These are phyloP conservation scores for Cryptococcus wingfieldii DNA, from an alignment of 1,284 basidiomycete genomes.

Conservation along the genomic window DNA sequence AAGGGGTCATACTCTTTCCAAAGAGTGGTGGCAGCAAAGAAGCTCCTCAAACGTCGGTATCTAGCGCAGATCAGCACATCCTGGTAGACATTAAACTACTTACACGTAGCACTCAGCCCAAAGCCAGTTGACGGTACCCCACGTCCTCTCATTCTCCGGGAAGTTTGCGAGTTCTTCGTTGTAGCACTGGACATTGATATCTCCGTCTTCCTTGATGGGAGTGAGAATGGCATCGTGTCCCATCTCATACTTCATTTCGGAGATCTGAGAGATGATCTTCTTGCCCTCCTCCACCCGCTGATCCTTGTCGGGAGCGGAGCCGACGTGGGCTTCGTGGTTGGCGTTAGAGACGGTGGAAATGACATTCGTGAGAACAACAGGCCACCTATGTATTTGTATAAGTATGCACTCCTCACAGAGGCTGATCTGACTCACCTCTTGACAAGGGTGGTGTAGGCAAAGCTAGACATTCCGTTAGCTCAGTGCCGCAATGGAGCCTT, in stretches of 20 bases:
- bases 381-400: constrained; percentile 62
- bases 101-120: constrained; percentile 74
- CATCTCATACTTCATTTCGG: constrained; percentile 86
- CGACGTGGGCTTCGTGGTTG: constrained; percentile 55
- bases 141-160: constrained; percentile 60
- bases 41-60: constrained; percentile 76
- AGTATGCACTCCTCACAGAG: constrained; percentile 40
- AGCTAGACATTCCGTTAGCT: constrained; percentile 45
- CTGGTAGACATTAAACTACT: constrained; percentile 22
- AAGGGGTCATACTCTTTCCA: constrained; percentile 87
- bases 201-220: constrained; percentile 66
- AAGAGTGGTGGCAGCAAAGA: constrained; percentile 64
- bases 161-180: constrained; percentile 65
- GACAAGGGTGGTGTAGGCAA: constrained; percentile 39
- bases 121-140: constrained; percentile 91
- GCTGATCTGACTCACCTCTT: constrained; percentile 22
- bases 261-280: constrained; percentile 69
- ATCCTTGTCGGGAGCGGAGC: constrained; percentile 12
- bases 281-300: constrained; percentile 63
- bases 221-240: constrained; percentile 72
- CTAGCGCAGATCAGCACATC: constrained; percentile 47
- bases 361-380: constrained; percentile 75
- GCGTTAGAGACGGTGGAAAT: constrained; percentile 66
- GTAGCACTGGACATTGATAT: constrained; percentile 63
- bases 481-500: constrained; percentile 37